Base-by-base conservation (phyloP, 2,329 filamentous ascomycete species). In the Cladosporium sp. region DNA sequence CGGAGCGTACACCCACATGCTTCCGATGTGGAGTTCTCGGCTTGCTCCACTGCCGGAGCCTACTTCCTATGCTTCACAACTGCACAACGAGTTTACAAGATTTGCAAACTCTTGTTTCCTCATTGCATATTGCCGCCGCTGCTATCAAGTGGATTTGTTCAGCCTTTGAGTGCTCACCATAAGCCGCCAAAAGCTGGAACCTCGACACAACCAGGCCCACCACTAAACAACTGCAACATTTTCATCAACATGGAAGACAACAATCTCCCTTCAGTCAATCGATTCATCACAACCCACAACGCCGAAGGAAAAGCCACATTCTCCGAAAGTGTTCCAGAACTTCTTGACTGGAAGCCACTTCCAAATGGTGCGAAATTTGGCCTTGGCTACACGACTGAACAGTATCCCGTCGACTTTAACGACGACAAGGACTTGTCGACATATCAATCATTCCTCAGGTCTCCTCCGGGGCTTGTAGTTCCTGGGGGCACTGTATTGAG, bases 351-450 rank as follows among this genome's bases (percentile, higher is more conserved):
- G 47, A 54, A 67, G 3, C n/a, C 22, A 12, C 7, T 48, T n/a
- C 27, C 36, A 7, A 48, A 40, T 3, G 68, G 69, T 25, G 72
- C 72, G 13, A 63, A 63, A 3, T 78, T 78, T 57, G 69, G 67
- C 25, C 70, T 78, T 27, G 69, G 67, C 51, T 80, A 78, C 62
- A 71, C 72, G 7, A 74, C 78, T 4, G 69, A 71, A 40, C 61
- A 67, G 40, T 73, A 71, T 36, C 76, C 77, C 0, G 71, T 72
- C 16, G 58, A 72, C 43, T 62, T 80, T 54, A 66, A 68, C 55
- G 55, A 64, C 18, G 69, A 75, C 51, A 59, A 67, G 47, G 77
- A 81, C 58, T 62, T 79, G 13, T 54, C 62, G 6, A 64, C 67
- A 7, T 79, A 79, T 60, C 58, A 67, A 29, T 56, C 61, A 30